Evolutionary conservation across 2,329 filamentous ascomycete species (phyloP).

Genomic region (Penicillium sp.): DNA sequence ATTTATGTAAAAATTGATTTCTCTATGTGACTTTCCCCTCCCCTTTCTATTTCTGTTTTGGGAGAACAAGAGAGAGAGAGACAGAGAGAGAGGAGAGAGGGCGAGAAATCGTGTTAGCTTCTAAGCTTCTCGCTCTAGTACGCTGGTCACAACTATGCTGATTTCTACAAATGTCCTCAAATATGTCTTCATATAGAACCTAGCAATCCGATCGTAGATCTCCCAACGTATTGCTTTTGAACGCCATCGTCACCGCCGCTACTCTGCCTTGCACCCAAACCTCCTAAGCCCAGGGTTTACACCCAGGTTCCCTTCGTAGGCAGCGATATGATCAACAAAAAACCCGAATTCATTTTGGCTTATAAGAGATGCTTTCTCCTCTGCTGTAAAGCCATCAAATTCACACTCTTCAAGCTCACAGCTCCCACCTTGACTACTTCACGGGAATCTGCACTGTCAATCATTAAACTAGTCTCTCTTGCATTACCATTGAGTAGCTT

Average conservation of each 20-base stretch:
- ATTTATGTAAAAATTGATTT: neutral
- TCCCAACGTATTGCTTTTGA: neutral
- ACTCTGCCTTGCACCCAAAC: neutral
- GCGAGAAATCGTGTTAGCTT: neutral
- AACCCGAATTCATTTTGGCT: too few species aligned
- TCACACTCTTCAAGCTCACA: neutral
- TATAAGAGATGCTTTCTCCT: neutral
- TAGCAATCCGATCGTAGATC: neutral
- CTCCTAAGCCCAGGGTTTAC: neutral
- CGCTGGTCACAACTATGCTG: neutral
- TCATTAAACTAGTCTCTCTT: neutral
- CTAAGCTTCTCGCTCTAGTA: neutral
- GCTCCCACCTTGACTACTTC: neutral
- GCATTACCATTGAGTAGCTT: neutral
- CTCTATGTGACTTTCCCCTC: neutral
- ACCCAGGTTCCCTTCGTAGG: neutral
- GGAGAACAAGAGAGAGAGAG: neutral
- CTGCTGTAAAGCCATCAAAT: neutral
- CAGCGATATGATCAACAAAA: neutral
- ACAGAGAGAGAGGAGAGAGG: neutral
- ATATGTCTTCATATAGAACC: too few species aligned
- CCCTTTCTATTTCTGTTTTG: neutral
- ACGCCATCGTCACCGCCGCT: neutral
- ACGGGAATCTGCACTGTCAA: neutral
- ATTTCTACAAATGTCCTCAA: neutral